Base-by-base conservation (phyloP, 306 rosid species). In the Vigna mungo region DNA sequence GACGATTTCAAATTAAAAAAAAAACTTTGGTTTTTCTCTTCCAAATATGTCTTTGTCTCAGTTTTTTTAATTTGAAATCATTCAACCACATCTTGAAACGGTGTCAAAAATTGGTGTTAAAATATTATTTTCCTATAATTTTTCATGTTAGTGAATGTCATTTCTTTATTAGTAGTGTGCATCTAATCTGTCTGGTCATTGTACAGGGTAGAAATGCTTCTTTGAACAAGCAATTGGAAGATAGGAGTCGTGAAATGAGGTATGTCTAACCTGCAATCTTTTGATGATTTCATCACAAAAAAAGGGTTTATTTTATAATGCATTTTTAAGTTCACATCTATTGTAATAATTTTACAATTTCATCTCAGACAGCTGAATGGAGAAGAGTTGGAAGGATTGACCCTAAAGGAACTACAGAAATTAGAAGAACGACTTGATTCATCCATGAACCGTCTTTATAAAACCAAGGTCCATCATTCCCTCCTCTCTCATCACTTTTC, bases 351-450 rank as follows among this genome's bases (percentile, higher is more conserved):
- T 30, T 27, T 59, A 15, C 13, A 30, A 59, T 30, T 58, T 59
- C 8, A 60, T 15, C 67, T 3, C 32, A 60, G 67, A 32, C 67
- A 60, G 32, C 67, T 60, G 44, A 60, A 25, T 60, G 67, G 67
- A 30, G 67, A 60, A 60, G 67, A 60, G 15, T 11, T 60, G 67
- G 44, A 60, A 60, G 67, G 67, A 60, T 60, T 60, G 21, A 32
- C 6, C 67, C 21, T 60, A 60, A 60, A 16, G 67, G 21, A 60
- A 16, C 44, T 60, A 7, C 67, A 60, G 67, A 60, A 60, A 32
- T 2, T 60, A 60, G 67, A 60, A 60, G 67, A 32, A 13, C 21
- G 67, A 60, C 67, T 60, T 32, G 12, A 15, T 20, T 60, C 44
- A 32, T 60, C 67, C 67, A 30, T 60, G 67, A 7, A 13, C 65